phyloP scores from a whole-genome alignment of 306 rosid genomes.

The Glycine soja region DNA sequence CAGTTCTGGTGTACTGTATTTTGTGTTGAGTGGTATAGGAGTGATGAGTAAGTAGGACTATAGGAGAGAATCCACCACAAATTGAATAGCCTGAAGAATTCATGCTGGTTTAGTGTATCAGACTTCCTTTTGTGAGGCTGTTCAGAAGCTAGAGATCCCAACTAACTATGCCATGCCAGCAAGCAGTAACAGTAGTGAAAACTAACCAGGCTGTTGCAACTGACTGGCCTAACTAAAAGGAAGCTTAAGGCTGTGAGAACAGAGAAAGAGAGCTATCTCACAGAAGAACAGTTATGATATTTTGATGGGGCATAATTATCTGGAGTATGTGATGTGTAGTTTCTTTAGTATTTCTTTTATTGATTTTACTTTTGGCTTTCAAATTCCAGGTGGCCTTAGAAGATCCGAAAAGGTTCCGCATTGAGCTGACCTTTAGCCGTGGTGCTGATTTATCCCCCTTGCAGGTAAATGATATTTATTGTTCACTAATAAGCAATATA shows the following conservation, averaged over 20 bases:
- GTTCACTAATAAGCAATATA: conserved; percentile 4
- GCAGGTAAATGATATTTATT: conserved; percentile 68
- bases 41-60: background rate
- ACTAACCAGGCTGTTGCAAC: background rate
- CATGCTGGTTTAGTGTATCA: background rate
- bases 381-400: conserved; percentile 81
- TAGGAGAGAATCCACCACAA: background rate
- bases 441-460: conserved; percentile 96
- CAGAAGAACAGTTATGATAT: background rate
- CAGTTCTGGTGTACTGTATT: background rate
- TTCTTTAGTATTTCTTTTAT: conserved; percentile 1
- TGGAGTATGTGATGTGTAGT: background rate
- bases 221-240: background rate
- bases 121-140: background rate
- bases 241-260: background rate
- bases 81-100: background rate
- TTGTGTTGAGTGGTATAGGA: background rate
- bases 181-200: background rate
- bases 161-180: background rate
- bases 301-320: conserved; percentile 13
- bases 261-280: background rate
- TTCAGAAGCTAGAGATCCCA: background rate
- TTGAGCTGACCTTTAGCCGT: conserved; percentile 95
- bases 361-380: conserved; percentile 39
- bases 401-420: conserved; percentile 87